Evolutionary conservation across 805 yeast species (phyloP), one percentile per base, ranked within the genome.

Genomic region (Teunomyces lycoperdinae): DNA sequence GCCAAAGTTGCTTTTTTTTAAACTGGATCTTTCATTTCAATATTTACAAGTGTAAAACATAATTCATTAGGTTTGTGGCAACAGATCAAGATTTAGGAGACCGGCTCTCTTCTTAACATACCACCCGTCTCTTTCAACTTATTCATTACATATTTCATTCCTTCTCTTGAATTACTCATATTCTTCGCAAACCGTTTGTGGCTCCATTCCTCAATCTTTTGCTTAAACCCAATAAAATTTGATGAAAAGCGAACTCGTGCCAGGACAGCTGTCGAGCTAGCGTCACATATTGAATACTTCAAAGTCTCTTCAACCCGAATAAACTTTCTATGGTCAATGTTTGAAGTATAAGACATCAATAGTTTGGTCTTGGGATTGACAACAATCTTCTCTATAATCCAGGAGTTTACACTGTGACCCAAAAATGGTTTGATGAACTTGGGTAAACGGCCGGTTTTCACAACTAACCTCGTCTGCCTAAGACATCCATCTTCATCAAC

Each of bases 131-230:
- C 70, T 51, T 77, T 74, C 45, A 84, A 70, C 53, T 72, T 74
- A 52, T 83, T 81, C 89, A 91, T 86, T 14, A 89, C 97, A 63
- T 79, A 80, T 44, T 79, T 71, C 77, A 91, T 78, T 3, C 96
- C 96, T 52, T 78, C 70, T 53, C 88, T 77, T 13, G 90, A 81
- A 53, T 79, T 81, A 45, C 66, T 70, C 51, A 87, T 70, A 61
- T 89, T 87, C 47, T 83, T 84, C 41, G 80, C 74, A 62, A 91
- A 89, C 62, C 78, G 79, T 16, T 74, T 74, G 57, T 79, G 83
- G 27, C 95, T 82, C 96, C 96, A 89, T 30, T 74, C 73, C 65
- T 91, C 98, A 45, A 91, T 87, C 53, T 84, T 75, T 58, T 82
- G 81, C 58, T 81, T 85, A 55, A 91, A 73, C 1, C 87, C 86